These are phyloP conservation scores for Botryotinia globosa DNA, from an alignment of 2,329 filamentous ascomycete genomes.

Conservation along the genomic window DNA sequence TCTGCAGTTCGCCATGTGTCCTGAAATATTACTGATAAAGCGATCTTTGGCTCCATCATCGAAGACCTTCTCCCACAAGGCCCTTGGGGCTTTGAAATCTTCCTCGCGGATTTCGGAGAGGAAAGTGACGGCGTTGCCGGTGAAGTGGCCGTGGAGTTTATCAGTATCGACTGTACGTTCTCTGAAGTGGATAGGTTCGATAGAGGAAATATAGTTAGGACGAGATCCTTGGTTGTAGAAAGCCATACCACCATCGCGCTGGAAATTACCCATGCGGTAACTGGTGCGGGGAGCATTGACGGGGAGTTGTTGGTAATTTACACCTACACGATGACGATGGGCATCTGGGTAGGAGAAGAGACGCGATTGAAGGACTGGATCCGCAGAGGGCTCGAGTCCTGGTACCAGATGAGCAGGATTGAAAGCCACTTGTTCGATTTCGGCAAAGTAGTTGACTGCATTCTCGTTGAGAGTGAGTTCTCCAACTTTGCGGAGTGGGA, in stretches of 20 bases:
- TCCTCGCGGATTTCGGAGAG: slow-evolving; percentile 43
- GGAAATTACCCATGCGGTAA: slow-evolving; percentile 34
- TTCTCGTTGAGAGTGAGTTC: slow-evolving; percentile 49
- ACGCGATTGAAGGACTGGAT: slow-evolving; percentile 65
- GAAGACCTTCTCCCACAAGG: slow-evolving; percentile 41
- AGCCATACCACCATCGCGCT: slow-evolving; percentile 41
- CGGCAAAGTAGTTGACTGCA: slow-evolving; percentile 56
- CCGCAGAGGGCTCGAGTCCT: slow-evolving; percentile 64
- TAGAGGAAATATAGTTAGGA: slow-evolving; percentile 44
- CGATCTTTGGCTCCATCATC: slow-evolving; percentile 54
- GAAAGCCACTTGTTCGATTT: slow-evolving; percentile 68
- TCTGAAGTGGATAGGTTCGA: slow-evolving; percentile 36
- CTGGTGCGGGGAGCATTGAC: slow-evolving; percentile 39
- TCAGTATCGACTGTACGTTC: slow-evolving; percentile 42
- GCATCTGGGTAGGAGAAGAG: slow-evolving; percentile 69
- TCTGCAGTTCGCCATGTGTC: slow-evolving; percentile 53
- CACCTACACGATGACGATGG: slow-evolving; percentile 54
- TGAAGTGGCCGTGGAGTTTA: slow-evolving; percentile 49
- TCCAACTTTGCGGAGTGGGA: slow-evolving; percentile 50
- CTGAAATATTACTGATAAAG: slow-evolving; percentile 58
- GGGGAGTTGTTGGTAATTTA: slow-evolving; percentile 56
- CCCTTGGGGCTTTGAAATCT: slow-evolving; percentile 38
- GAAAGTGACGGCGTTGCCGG: slow-evolving; percentile 46
- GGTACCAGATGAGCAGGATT: slow-evolving; percentile 62
- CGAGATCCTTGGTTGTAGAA: slow-evolving; percentile 48